phyloP scores from a whole-genome alignment of 139 green algal species.

The Tetradesmus lagerheimii region DNA sequence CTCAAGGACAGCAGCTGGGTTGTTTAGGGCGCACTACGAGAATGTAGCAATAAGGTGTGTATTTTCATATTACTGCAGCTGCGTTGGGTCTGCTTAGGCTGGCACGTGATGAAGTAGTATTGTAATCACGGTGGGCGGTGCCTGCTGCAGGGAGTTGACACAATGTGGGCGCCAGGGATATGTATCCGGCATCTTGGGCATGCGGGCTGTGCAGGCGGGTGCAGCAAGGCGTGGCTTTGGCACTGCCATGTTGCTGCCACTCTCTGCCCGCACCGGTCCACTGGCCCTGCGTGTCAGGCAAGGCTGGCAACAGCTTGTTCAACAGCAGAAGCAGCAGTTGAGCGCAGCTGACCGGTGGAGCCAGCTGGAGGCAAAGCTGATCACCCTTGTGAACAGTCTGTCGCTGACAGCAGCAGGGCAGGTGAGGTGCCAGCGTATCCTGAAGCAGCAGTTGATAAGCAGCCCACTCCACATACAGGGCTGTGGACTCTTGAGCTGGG shows the following conservation, averaged over 20 bases:
- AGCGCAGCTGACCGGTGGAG: neutral
- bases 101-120: neutral
- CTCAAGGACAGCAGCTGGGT: neutral
- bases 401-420: slow-evolving; percentile 38
- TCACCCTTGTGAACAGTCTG: slow-evolving; percentile 42
- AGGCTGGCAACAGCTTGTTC: slow-evolving; percentile 10
- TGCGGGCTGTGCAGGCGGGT: neutral
- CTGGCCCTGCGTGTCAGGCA: slow-evolving; percentile 6
- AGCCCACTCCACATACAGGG: neutral
- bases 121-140: neutral
- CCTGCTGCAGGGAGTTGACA: neutral
- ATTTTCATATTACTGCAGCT: neutral
- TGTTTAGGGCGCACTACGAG: neutral
- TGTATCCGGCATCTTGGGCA: neutral
- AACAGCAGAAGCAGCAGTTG: slow-evolving; percentile 15
- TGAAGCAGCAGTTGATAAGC: neutral
- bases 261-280: neutral
- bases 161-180: neutral
- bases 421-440: neutral
- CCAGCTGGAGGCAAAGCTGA: slow-evolving; percentile 25
- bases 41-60: neutral
- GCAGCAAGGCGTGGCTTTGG: neutral
- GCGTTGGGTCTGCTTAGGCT: neutral
- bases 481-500: neutral
- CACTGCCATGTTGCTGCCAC: neutral